These are phyloP conservation scores for Striga hermonthica DNA, from an alignment of 305 asterid genomes.

Conservation along the genomic window DNA sequence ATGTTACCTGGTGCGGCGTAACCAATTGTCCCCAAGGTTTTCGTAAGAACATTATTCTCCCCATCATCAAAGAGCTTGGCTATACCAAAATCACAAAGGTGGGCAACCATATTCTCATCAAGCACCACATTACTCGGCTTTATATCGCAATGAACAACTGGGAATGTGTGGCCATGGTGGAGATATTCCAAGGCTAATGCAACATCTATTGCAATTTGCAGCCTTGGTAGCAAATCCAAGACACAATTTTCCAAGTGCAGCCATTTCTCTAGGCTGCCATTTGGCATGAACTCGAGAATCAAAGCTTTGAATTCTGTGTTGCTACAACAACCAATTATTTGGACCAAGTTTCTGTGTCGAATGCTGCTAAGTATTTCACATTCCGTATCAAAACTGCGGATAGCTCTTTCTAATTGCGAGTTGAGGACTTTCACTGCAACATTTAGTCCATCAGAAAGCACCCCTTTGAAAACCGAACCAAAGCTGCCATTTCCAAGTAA, in stretches of 20 bases:
- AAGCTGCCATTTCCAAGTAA: too few relatives aligned
- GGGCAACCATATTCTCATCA: not conserved
- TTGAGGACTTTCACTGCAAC: not conserved
- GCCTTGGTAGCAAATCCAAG: constrained; percentile 1
- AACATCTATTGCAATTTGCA: constrained; percentile 7
- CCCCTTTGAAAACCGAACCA: too few relatives aligned
- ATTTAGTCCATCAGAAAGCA: too few relatives aligned
- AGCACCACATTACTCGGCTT: not conserved
- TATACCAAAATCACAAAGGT: not conserved
- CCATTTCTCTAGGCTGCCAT: constrained; percentile 37
- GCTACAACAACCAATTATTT: constrained; percentile 35
- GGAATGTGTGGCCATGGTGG: not conserved
- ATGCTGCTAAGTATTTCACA: constrained; percentile 32
- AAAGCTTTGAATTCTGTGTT: constrained; percentile 36
- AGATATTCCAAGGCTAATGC: constrained; percentile 1
- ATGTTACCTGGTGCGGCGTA: constrained; percentile 39
- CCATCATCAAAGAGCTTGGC: not conserved
- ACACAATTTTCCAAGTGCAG: constrained; percentile 24
- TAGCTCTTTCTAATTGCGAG: not conserved
- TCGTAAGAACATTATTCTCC: not conserved
- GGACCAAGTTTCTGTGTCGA: constrained; percentile 36
- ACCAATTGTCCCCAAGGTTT: not conserved
- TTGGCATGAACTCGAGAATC: constrained; percentile 33
- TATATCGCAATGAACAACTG: not conserved
- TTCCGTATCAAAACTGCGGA: constrained; percentile 37